Base-by-base conservation (phyloP, 75 land plant species). In the Pinus albicaulis region DNA sequence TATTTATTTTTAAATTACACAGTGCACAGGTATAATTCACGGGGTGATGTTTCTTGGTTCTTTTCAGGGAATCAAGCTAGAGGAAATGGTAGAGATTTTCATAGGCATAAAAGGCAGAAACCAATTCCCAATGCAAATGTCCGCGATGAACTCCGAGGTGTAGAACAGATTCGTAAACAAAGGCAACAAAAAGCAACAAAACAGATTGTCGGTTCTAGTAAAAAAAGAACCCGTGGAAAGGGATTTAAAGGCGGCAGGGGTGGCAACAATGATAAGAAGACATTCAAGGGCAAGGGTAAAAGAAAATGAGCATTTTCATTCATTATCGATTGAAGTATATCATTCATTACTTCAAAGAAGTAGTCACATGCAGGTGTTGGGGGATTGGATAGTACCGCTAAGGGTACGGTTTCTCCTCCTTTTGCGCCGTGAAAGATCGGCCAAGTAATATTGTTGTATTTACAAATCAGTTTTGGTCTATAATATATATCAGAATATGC, bases 161-260 rank as follows among this genome's bases (percentile, higher is more conserved):
- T 82, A 15, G 98, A 98, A 15, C 96, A 98, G 75, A 86, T 98
- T 53, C 83, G 98, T 28, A 95, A 95, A 79, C 80, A 79, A 38
- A 86, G 99, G 79, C 95, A 95, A 82, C 82, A 86, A 56, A 89
- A 95, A 64, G 89, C 83, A 13, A 80, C 78, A 52, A 86, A 76
- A 72, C 76, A 81, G 73, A 78, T 79, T 52, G 11, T 34, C 41
- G 31, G 72, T 56, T 52, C 55, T 24, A 56, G 74, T 77, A 44
- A 59, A 48, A 76, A 66, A 7, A 75, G 60, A 55, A 79, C 79
- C 20, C 24, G 20, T 57, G 78, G 75, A 23, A 84, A 59, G 36
- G 73, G 74, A 56, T 55, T 22, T 14, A 73, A 71, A 31, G 58
- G 80, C 8, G 41, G 52, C 3, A 41, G 55, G 1, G 69, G 83